phyloP scores from a whole-genome alignment of 345 rosid genomes.

The Brassica nigra region DNA sequence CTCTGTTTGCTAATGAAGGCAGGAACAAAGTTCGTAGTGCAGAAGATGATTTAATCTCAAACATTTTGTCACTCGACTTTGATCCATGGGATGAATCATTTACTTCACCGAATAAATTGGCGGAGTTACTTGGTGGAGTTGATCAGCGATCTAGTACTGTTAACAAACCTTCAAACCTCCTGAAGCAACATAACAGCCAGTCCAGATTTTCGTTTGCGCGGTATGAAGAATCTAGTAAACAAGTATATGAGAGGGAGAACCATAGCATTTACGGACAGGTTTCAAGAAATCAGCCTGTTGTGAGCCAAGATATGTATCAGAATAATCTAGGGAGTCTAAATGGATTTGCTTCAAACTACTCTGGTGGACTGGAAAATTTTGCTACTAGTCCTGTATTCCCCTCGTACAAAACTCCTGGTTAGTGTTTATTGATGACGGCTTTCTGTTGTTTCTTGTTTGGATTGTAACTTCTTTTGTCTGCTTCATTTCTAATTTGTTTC shows the following conservation, averaged over 20 bases:
- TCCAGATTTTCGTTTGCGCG: constrained; percentile 94
- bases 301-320: constrained; percentile 46
- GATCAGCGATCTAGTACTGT: constrained; percentile 59
- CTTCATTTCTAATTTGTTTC: neutral
- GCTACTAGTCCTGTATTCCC: constrained; percentile 47
- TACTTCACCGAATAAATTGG: constrained; percentile 57
- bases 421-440: constrained; percentile 32
- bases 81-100: constrained; percentile 79
- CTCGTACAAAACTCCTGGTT: constrained; percentile 65
- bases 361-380: constrained; percentile 53
- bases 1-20: constrained; percentile 49
- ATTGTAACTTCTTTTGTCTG: neutral
- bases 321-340: constrained; percentile 48
- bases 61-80: constrained; percentile 67
- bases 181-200: constrained; percentile 71
- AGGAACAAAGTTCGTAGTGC: constrained; percentile 41
- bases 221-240: constrained; percentile 63
- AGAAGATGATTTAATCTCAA: constrained; percentile 65
- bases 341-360: constrained; percentile 55
- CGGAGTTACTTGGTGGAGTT: constrained; percentile 58
- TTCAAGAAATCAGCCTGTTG: constrained; percentile 45
- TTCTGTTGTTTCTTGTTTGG: constrained; percentile 9
- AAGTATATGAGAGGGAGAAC: constrained; percentile 45
- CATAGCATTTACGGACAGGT: constrained; percentile 48
- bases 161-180: constrained; percentile 46